Evolutionary conservation across 345 rosid species (phyloP).

Genomic region (Eucalyptus camaldulensis): DNA sequence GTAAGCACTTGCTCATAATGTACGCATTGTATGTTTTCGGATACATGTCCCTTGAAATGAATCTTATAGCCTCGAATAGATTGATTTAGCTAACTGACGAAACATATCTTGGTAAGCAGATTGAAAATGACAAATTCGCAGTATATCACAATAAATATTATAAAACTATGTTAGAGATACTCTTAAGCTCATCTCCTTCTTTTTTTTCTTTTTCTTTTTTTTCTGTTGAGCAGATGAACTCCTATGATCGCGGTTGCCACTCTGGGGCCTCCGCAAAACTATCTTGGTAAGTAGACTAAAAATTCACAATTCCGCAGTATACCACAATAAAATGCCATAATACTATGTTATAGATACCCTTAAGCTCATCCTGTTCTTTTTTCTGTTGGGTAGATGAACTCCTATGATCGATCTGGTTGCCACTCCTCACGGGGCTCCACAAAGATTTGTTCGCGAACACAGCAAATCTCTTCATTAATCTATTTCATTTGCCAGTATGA

Average conservation of each 20-base stretch:
- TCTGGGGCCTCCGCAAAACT: background rate
- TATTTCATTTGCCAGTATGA: background rate
- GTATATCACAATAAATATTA: background rate
- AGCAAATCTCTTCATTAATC: background rate
- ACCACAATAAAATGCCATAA: too few relatives aligned
- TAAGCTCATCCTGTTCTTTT: too few relatives aligned
- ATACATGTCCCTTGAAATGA: background rate
- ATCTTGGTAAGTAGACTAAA: too few relatives aligned
- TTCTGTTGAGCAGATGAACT: background rate
- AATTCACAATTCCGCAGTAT: too few relatives aligned
- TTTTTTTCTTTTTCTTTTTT: rapidly evolving
- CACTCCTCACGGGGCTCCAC: background rate
- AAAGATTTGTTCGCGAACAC: background rate
- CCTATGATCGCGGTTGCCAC: background rate
- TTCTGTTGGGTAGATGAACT: too few relatives aligned
- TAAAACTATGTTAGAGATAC: background rate
- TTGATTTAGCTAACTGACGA: background rate
- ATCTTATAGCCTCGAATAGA: rapidly evolving
- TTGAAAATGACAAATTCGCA: background rate
- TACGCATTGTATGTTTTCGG: background rate
- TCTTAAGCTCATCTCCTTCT: background rate
- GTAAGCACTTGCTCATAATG: background rate
- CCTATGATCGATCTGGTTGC: background rate
- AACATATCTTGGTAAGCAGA: background rate
- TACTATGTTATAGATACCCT: too few relatives aligned